Evolutionary conservation across 306 rosid genomes (phyloP), one percentile per base, ranked within the genome.

Genomic region (Lathyrus tuberosus): DNA sequence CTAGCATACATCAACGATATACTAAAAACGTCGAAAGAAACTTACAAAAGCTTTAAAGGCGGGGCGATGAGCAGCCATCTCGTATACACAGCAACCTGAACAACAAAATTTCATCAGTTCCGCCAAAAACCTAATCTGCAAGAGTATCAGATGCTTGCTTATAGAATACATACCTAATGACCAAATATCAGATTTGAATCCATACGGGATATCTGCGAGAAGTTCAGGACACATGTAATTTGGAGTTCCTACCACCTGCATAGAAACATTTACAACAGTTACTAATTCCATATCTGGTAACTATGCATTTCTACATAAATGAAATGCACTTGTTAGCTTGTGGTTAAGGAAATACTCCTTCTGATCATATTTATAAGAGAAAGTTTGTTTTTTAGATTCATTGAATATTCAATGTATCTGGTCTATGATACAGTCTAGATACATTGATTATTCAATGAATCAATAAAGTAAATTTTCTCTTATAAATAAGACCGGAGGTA

Each of bases 211-310:
- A 81, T 95, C 99, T 4, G 99, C 97, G 70, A 95, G 95, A 65
- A 95, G 91, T 86, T 95, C 99, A 63, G 99, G 99, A 82, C 99
- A 95, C 99, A 95, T 95, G 78, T 95, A 95, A 81, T 95, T 95
- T 30, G 99, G 99, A 80, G 99, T 95, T 80, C 99, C 99, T 8
- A 95, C 99, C 40, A 95, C 99, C 99, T 95, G 86, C 60, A 47
- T 44, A 48, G 13, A 72, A 72, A 78, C 17, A 62, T 67, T 65
- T 35, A 60, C 40, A 37, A 62, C 59, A 74, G 53, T 44, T 56
- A 77, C 60, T 37, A 33, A 52, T 26, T 57, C 26, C 33, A 74
- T 47, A 47, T 49, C 42, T 28, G 42, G 72, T 61, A 41, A 61
- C 31, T 35, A 35, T 12, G 74, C 8, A 72, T 43, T 12, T 59